Percentiles rank a stretch among this genome's conserved stretches.
phyloP scores from a whole-genome alignment of 768 basidiomycete genomes.

The Russula foetens region DNA sequence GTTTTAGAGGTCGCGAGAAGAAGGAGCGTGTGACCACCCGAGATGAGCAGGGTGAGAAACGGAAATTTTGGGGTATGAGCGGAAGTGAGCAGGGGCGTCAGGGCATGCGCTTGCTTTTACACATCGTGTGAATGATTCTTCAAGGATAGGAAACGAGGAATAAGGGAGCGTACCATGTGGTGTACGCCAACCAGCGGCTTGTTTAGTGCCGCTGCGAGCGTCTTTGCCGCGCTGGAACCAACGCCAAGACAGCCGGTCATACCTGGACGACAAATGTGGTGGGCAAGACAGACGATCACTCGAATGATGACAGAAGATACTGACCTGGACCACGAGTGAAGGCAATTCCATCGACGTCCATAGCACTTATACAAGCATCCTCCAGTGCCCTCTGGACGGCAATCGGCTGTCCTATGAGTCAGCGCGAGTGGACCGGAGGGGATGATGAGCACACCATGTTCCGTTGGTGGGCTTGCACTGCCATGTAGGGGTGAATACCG shows the following conservation, averaged over 20 bases:
- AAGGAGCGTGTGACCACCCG: slow-evolving; percentile 92
- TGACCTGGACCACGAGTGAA: slow-evolving; percentile 83
- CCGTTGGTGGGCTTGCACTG: slow-evolving; percentile 69
- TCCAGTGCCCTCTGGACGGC: slow-evolving; percentile 61
- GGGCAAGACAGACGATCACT: background rate
- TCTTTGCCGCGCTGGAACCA: slow-evolving; percentile 76
- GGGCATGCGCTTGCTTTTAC: slow-evolving; percentile 81
- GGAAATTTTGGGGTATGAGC: slow-evolving; percentile 54
- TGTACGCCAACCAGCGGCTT: slow-evolving; percentile 88
- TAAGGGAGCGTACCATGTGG: slow-evolving; percentile 69
- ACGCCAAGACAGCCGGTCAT: slow-evolving; percentile 78
- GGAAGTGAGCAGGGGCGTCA: slow-evolving; percentile 18
- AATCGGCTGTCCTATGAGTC: slow-evolving; percentile 43
- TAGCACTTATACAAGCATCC: slow-evolving; percentile 50
- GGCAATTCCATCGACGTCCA: slow-evolving; percentile 77
- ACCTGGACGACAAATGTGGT: slow-evolving; percentile 32
- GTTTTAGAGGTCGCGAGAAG: slow-evolving; percentile 56
- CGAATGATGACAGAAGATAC: too few relatives aligned
- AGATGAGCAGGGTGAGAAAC: slow-evolving; percentile 81
- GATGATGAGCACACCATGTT: slow-evolving; percentile 49
- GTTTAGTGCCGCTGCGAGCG: slow-evolving; percentile 64
- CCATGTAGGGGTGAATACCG: slow-evolving; percentile 73
- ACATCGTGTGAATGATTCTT: slow-evolving; percentile 1
- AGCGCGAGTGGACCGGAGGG: background rate
- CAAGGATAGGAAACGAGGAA: background rate